Base-by-base conservation (phyloP, 257 asterid species). In the Orobanche coerulescens region DNA sequence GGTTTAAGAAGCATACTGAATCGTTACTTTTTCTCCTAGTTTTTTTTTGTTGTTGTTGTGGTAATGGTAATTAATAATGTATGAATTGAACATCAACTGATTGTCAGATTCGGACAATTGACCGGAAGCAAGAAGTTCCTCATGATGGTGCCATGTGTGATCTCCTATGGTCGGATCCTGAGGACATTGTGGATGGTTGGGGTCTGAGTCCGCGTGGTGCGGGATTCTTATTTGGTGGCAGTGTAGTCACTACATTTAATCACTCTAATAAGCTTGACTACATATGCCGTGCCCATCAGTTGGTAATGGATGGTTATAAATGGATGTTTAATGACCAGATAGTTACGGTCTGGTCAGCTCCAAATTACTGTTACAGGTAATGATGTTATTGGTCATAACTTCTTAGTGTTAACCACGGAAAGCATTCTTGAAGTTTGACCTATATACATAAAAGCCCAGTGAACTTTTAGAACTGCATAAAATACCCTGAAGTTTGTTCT, bases 61-160 rank as follows among this genome's bases (percentile, higher is more conserved):
- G n/a, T n/a, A n/a, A n/a, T n/a, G n/a, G n/a, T n/a, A n/a, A n/a
- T n/a, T n/a, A n/a, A n/a, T n/a, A n/a, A n/a, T n/a, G n/a, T n/a
- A 54, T 48, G 19, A 37, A 63, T 61, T 72, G n/a, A 62, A 75
- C 68, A 59, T 56, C 25, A 11, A 47, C 50, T 40, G 15, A 22
- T 75, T 61, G 22, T 56, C 81, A 92, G 98, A 88, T 92, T 66
- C 88, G 96, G 60, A 76, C 76, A 46, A 92, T 92, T 68, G 98
- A 92, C 73, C 90, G 98, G 51, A 92, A 92, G 77, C 95, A 88
- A 81, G 98, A 92, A 74, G 98, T 88, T 67, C 96, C 98, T 42
- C 98, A 88, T 31, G 98, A 92, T 75, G 98, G 98, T 72, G 91
- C 87, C 67, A 92, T 92, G 98, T 92, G 98, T 55, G 98, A 92